Evolutionary conservation across 192 early-diverging fungal species (phyloP).

Genomic region (Linnemannia schmuckeri): DNA sequence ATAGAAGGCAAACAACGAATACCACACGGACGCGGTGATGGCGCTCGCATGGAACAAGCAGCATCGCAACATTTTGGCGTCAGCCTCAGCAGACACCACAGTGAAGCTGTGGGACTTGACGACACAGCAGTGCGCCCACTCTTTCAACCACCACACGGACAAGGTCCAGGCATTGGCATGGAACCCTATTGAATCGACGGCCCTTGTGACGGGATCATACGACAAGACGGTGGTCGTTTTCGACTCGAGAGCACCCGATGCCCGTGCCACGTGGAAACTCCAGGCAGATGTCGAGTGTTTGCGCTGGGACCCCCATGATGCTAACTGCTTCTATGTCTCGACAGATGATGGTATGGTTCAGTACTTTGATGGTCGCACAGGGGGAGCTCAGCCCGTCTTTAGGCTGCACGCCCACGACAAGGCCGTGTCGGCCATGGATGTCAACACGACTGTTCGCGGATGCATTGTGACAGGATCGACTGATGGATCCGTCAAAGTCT

Average conservation of each 20-base stretch:
- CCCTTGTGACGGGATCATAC: constrained; percentile 92
- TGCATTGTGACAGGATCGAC: constrained; percentile 92
- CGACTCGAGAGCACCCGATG: constrained; percentile 89
- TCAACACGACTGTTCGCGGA: constrained; percentile 82
- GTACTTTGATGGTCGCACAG: constrained; percentile 84
- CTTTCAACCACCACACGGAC: constrained; percentile 87
- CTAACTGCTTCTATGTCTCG: constrained; percentile 83
- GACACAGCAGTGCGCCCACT: constrained; percentile 76
- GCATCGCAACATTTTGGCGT: constrained; percentile 82
- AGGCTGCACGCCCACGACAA: constrained; percentile 95
- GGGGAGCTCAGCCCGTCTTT: constrained; percentile 74
- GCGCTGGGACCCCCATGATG: constrained; percentile 91
- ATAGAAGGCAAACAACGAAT: constrained; percentile 75
- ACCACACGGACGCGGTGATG: constrained; percentile 97
- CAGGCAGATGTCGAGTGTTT: constrained; percentile 92
- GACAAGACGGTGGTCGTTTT: constrained; percentile 90
- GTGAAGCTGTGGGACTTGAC: constrained; percentile 98
- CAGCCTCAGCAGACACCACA: constrained; percentile 96
- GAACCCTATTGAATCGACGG: constrained; percentile 90
- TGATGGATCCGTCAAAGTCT: constrained; percentile 94
- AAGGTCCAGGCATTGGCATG: constrained; percentile 94
- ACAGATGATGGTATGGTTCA: constrained; percentile 94
- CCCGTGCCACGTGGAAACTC: constrained; percentile 77
- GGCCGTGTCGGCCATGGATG: constrained; percentile 89
- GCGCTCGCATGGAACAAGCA: constrained; percentile 92